Evolutionary conservation across 306 rosid species (phyloP).

Genomic region (Inga oerstediana): DNA sequence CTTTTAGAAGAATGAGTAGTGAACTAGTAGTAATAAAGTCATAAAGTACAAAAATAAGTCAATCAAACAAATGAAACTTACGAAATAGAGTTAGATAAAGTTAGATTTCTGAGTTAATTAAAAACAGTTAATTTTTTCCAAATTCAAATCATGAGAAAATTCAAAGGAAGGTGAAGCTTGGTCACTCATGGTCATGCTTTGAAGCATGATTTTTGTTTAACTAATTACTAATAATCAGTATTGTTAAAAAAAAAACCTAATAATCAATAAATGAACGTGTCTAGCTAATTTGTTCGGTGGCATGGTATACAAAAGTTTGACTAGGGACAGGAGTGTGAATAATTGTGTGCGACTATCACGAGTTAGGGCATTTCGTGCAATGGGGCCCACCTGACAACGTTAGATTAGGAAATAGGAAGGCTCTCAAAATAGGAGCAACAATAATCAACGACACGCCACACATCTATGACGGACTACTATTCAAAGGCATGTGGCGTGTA

Average conservation of each 20-base stretch:
- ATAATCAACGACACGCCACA: not conserved
- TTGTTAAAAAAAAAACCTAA: too few relatives aligned
- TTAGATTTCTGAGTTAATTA: too few relatives aligned
- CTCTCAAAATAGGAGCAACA: not conserved
- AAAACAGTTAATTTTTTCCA: too few relatives aligned
- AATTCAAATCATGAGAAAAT: not conserved
- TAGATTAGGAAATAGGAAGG: conserved; percentile 22
- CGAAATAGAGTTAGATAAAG: too few relatives aligned
- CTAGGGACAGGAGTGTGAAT: conserved; percentile 35
- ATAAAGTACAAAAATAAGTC: too few relatives aligned
- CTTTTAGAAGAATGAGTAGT: too few relatives aligned
- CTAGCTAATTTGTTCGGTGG: not conserved
- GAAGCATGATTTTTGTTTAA: not conserved
- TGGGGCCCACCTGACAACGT: conserved; percentile 35
- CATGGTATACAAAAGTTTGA: conserved; percentile 37
- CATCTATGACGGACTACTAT: not conserved
- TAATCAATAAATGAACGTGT: not conserved
- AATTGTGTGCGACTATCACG: conserved; percentile 29
- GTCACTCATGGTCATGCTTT: conserved; percentile 29
- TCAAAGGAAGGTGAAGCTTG: not conserved
- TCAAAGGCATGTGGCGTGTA: conserved; percentile 29
- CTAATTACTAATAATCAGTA: too few relatives aligned
- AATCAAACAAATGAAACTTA: not conserved
- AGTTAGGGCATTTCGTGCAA: conserved; percentile 25
- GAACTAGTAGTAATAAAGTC: too few relatives aligned